Evolutionary conservation across 495 filamentous ascomycete species (phyloP), one percentile per base, ranked within the genome.

Genomic region (Astrothelium macrocarpum): DNA sequence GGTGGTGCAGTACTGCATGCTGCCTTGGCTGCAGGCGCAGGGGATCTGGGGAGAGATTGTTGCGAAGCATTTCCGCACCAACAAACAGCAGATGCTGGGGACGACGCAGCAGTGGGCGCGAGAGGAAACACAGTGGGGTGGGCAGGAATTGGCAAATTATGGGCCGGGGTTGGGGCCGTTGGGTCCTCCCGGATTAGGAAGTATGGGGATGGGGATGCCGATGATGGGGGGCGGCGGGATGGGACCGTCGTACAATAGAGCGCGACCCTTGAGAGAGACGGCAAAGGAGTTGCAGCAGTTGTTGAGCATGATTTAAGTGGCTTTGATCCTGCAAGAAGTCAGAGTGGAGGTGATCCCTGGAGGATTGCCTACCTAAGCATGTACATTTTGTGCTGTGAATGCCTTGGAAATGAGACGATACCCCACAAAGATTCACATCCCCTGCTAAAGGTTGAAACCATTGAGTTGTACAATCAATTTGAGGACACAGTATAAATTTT

Each of bases 1-100:
- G 2, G 25, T 29, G 23, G 49, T 56, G 5, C 49, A 56, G 25
- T 56, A 56, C 25, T 56, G 49, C 49, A 29, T 56, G 23, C 25
- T 56, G 49, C 49, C 49, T 25, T 56, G 49, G 49, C 20, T 56
- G 5, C 20, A 29, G 49, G 49, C 12, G 12, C 49, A 56, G 25
- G 49, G 49, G 7, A 56, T 56, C 49, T 56, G 49, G 49, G 49
- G 49, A 12, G 49, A 56, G 49, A 29, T 56, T 29, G 49, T 56
- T 7, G 49, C 49, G 9, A 29, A 56, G 49, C 49, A 56, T 29
- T 56, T 56, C 1, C 20, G 25, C 5, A 56, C 49, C 23, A 56
- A 56, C 20, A 11, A 20, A 5, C 49, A 56, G 49, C 23, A 56
- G 49, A 56, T 56, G 16, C 49, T 56, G 2, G 23, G 5, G 7